Base-by-base conservation (phyloP, 345 rosid species). In the Populus simonii region DNA sequence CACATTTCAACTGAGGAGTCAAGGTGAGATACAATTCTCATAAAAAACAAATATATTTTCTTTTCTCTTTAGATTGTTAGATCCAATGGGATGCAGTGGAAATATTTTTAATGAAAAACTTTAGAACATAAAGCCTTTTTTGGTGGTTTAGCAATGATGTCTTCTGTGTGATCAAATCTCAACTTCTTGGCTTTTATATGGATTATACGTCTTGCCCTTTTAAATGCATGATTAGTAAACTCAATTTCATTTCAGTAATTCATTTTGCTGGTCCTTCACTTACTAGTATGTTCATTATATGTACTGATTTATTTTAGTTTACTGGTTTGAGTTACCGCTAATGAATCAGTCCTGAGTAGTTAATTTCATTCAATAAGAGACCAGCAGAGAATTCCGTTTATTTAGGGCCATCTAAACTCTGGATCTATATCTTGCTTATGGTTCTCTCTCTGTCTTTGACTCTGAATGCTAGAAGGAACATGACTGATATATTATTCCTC, bases 1-100 rank as follows among this genome's bases (percentile, higher is more conserved):
- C 88, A 76, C 12, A 78, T 92, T 43, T 74, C 90, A 5, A 85
- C 88, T 0, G 88, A 85, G 38, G 94, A 92, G 79, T 92, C 93
- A 35, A 90, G 92, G 96, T 90, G 78, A 62, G 53, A 43, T 51
- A 17, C 18, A 51, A 33, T n/a, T 6, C 45, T 23, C 18, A 25
- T 1, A 63, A 7, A 63, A 9, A 25, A 62, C 66, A 62, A 62
- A 10, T 62, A 62, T 2, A 10, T 63, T 16, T 63, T 63, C 35
- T 22, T 7, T 1, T 18, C 7, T 18, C 59, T 17, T 53, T 20
- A 7, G 9, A 53, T 18, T 53, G 23, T 53, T 7, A 7, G 59
- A 53, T 18, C 9, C 59, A 53, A 53, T 1, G 59, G 23, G 10
- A 53, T 20, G 3, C 59, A 20, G 23, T 17, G 23, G 20, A 53